Evolutionary conservation across 1,284 basidiomycete genomes (phyloP), one percentile per base, ranked within the genome.

Genomic region (Trichosporon inkin): DNA sequence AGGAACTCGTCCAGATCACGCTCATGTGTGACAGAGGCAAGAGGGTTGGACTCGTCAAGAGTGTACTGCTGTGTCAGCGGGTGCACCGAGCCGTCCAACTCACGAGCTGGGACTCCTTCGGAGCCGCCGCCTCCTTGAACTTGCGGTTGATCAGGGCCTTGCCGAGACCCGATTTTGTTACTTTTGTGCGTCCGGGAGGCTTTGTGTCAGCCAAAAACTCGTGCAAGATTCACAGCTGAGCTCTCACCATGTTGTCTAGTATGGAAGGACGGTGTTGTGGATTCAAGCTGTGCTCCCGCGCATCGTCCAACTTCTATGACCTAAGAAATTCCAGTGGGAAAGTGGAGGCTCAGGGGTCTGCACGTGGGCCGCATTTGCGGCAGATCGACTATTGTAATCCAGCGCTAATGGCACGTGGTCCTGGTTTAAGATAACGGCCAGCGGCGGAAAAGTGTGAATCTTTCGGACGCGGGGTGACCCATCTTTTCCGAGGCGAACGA

Each of bases 1-100:
- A 99, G 80, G 76, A 99, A 99, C 77, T 95, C 93, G 69, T 98
- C 95, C 28, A 99, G 82, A 80, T 97, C 93, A 61, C 87, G 83
- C 80, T 99, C 93, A 78, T 99, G 95, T 0, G 96, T 99, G 39
- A 99, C 87, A 1, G 94, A 97, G 69, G 88, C 86, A 34, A 99
- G 83, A 40, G 86, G 87, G 61, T 85, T 84, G 10, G 83, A 88
- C 57, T 88, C 67, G 70, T 95, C 91, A 16, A 88, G 87, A 37
- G 85, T 85, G 76, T 90, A 93, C 90, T 94, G 62, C 16, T 10
- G 47, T 10, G 47, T 59, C 52, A 62, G 56, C 53, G 47, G 22
- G 28, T 16, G 55, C 35, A 22, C 19, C n/a, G 32, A 47, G 13
- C 10, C 14, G 3, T 14, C 1, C 10, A n/a, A 77, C 87, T 65